phyloP scores from a whole-genome alignment of 805 yeast genomes.

The Lachancea lanzarotensis region DNA sequence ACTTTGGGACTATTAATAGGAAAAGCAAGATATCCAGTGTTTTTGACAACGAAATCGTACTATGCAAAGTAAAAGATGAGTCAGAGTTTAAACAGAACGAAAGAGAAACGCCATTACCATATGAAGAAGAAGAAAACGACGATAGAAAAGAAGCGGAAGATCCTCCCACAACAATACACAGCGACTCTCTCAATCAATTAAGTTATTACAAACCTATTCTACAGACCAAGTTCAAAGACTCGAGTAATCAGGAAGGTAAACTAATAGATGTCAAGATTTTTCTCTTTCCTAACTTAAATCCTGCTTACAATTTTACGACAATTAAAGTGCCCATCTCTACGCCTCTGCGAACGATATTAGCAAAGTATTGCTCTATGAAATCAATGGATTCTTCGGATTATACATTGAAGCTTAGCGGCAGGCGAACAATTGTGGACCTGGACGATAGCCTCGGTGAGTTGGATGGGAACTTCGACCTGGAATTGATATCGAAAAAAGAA shows the following conservation, averaged over 20 bases:
- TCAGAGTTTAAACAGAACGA: slow-evolving; percentile 45
- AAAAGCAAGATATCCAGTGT: slow-evolving; percentile 59
- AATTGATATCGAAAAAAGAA: slow-evolving; percentile 38
- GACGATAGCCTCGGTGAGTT: slow-evolving; percentile 37
- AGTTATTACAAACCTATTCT: slow-evolving; percentile 36
- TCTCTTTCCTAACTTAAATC: slow-evolving; percentile 30
- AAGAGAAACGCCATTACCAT: slow-evolving; percentile 47
- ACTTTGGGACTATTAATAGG: slow-evolving; percentile 82
- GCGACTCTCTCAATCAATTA: slow-evolving; percentile 24
- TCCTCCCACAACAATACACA: not conserved
- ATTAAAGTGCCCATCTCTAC: slow-evolving; percentile 32
- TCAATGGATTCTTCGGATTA: slow-evolving; percentile 34
- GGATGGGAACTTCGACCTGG: slow-evolving; percentile 38
- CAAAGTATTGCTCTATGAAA: slow-evolving; percentile 32
- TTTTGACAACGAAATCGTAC: slow-evolving; percentile 75
- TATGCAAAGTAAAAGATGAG: slow-evolving; percentile 50
- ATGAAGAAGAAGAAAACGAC: slow-evolving; percentile 12
- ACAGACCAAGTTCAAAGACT: slow-evolving; percentile 17
- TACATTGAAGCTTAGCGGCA: slow-evolving; percentile 31
- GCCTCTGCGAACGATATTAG: slow-evolving; percentile 33
- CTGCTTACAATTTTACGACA: slow-evolving; percentile 25
- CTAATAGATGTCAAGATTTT: slow-evolving; percentile 29
- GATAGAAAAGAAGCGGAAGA: not conserved
- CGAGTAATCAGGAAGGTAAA: slow-evolving; percentile 21
- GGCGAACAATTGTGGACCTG: slow-evolving; percentile 30